Conservation (phyloP, 768 basidiomycete genomes). For the Leccinum subgranulosum region DNA sequence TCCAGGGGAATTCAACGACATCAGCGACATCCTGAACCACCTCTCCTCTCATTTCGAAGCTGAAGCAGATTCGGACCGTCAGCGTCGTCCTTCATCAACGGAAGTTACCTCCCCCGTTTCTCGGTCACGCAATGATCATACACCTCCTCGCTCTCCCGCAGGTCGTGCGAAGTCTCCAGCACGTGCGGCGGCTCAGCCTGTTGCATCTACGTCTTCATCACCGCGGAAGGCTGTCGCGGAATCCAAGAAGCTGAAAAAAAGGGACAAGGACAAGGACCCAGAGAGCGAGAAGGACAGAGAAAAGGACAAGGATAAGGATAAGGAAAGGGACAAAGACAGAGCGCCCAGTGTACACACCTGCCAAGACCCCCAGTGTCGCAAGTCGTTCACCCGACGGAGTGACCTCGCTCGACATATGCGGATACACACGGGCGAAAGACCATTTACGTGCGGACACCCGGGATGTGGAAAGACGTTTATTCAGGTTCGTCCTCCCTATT, state of each 20-base stretch:
- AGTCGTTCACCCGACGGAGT: constrained; percentile 79
- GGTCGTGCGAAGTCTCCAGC: constrained; percentile 33
- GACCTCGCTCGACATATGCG: constrained; percentile 83
- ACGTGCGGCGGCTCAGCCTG: constrained; percentile 35
- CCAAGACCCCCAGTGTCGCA: constrained; percentile 69
- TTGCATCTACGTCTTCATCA: constrained; percentile 52
- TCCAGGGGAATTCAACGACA: constrained; percentile 62
- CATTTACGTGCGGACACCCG: constrained; percentile 67
- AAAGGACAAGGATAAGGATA: constrained; percentile 11
- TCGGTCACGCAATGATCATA: constrained; percentile 24
- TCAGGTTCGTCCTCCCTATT: constrained; percentile 51
- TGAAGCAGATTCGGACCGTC: constrained; percentile 42
- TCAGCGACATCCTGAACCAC: constrained; percentile 75
- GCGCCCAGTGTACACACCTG: constrained; percentile 57
- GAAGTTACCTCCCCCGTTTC: constrained; percentile 31
- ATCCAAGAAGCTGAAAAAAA: constrained; percentile 27
- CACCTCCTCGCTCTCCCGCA: constrained; percentile 19
- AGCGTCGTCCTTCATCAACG: constrained; percentile 37
- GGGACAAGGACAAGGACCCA: constrained; percentile 28
- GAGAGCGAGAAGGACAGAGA: constrained; percentile 23
- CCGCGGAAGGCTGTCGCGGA: constrained; percentile 23
- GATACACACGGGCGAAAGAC: constrained; percentile 89
- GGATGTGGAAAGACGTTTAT: constrained; percentile 91
- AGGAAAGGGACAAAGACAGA: constrained; percentile 41
- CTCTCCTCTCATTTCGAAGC: constrained; percentile 68